Percentiles rank a stretch among this genome's conserved stretches.
These are phyloP conservation scores for Cicer arietinum DNA, from an alignment of 306 rosid genomes.

Conservation along the genomic window DNA sequence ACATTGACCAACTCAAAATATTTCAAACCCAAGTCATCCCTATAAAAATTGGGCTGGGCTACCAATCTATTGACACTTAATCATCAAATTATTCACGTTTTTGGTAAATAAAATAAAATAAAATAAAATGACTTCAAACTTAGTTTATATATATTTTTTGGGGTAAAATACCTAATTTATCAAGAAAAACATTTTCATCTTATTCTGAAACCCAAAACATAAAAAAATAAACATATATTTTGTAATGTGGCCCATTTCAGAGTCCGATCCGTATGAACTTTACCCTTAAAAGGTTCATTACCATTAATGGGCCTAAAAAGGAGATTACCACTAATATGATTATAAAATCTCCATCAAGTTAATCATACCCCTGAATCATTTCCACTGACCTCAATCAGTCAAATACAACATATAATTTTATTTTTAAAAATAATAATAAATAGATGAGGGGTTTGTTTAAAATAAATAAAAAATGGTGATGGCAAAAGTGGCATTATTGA, in stretches of 20 bases:
- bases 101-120: background rate
- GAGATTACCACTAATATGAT: background rate
- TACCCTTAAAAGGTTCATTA: too few relatives aligned
- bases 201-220: background rate
- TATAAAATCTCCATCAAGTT: too few relatives aligned
- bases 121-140: background rate
- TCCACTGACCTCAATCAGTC: background rate
- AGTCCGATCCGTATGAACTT: background rate
- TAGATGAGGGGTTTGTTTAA: background rate
- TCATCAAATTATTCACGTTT: background rate
- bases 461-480: conserved; percentile 1
- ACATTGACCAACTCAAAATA: conserved; percentile 12
- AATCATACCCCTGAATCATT: background rate
- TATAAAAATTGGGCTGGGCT: conserved; percentile 4
- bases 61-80: background rate
- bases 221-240: background rate
- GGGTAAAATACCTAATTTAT: too few relatives aligned
- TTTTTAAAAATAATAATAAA: too few relatives aligned
- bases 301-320: too few relatives aligned
- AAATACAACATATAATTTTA: background rate
- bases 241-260: conserved; percentile 36
- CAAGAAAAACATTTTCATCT: too few relatives aligned
- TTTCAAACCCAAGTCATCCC: background rate
- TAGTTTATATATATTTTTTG: background rate
- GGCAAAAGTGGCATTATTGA: conserved; percentile 15